Base-by-base conservation (phyloP, 1,139 yeast species). In the Sugiyamaella novakii region DNA sequence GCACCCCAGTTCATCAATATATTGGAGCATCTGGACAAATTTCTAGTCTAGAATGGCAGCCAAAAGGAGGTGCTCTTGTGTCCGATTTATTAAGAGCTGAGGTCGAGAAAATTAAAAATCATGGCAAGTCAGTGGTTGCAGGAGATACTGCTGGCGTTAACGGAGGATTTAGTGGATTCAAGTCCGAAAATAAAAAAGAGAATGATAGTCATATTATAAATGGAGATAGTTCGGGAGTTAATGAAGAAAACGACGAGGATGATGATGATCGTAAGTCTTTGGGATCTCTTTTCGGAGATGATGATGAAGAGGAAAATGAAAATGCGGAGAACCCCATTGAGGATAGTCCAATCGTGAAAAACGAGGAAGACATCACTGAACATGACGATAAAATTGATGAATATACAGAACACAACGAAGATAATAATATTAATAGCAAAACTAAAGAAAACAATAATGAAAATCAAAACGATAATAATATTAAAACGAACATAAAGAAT, bases 271-370 rank as follows among this genome's bases (percentile, higher is more conserved):
- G 78, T 49, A 82, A 80, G 54, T 88, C 86, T 55, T 74, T 84
- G 66, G 95, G 83, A 53, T 85, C 95, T 5, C 68, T 88, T 30
- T 87, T 88, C 68, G 96, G 95, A 2, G 87, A 81, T 38, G 83
- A 83, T 51, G 95, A 86, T 37, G 87, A 81, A 21, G 81, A 76
- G 2, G 69, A 66, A 5, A 61, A 58, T 10, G 56, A 53, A 3
- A 61, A 58, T 10, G 56, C 52, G 5, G 25, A 21, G 5, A 10
- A 45, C 30, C 22, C 45, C 14, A 25, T 38, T 27, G 42, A 30
- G 3, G n/a, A 15, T 10, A 29, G 33, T 24, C 18, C 38, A 48
- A 37, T 41, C 8, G 38, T 30, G 29, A 39, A 27, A 41, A 46
- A 31, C 3, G 39, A 31, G 14, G 50, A 46, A 7, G 12, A 15